Base-by-base conservation (phyloP, 1,284 basidiomycete genomes). In the Leccinum pallidistipes region DNA sequence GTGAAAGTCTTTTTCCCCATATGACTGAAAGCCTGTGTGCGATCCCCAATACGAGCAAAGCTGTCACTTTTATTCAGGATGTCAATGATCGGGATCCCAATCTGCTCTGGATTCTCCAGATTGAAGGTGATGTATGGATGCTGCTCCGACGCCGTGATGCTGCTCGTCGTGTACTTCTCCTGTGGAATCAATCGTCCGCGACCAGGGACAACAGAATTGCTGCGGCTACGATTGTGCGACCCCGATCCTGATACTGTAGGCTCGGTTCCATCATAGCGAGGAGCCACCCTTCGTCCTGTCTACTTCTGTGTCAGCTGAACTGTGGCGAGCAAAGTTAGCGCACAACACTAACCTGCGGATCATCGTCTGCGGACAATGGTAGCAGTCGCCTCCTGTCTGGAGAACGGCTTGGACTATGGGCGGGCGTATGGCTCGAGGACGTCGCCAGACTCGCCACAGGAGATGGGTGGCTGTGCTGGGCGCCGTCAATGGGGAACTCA, bases 1-100 rank as follows among this genome's bases (percentile, higher is more conserved):
- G 67, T 74, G 21, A 74, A 74, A 3, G 71, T 72, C 63, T 68
- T 61, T 50, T 64, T 72, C 45, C 58, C 71, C 64, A 68, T 63
- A 3, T 68, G 61, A n/a, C 21, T 32, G n/a, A 72, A 72, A 10
- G 53, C 49, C 14, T 64, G 36, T 24, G 57, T 53, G 27, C 61
- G 53, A 53, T 62, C 63, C 24, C 50, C 59, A n/a, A 72, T 54
- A 18, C 66, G 69, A 31, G 7, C 1, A 45, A 64, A 65, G 11
- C 34, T 53, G 2, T 55, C 60, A 3, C 56, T 43, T 34, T 58
- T 69, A 11, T 57, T 58, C 34, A 72, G 21, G 29, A 74, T 57
- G 29, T 69, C 73, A 2, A n/a, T 31, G 21, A 72, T 63, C 0
- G 67, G 54, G 7, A 76, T 56, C 24, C 72, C 71, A 24, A 3